Conservation (phyloP, 139 green algal genomes). For the Tetradesmus obliquus region DNA sequence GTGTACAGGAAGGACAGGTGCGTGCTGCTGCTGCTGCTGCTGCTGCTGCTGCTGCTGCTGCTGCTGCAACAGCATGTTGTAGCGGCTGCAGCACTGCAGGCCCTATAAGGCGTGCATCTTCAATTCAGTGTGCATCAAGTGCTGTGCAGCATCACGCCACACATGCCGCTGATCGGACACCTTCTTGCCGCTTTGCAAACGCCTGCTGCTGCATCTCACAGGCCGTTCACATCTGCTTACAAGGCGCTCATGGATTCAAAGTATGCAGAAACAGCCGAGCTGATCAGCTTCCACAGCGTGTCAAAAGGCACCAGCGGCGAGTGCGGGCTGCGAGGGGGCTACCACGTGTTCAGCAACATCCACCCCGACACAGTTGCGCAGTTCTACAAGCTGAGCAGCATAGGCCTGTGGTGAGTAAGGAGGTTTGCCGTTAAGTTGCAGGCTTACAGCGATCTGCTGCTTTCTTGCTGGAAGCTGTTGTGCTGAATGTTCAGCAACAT, state of each 20-base stretch:
- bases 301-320: conserved; percentile 87
- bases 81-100: too few species aligned
- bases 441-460: not conserved
- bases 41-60: not conserved
- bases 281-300: conserved; percentile 86
- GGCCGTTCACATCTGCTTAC: conserved; percentile 83
- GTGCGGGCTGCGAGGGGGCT: conserved; percentile 86
- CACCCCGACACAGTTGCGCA: conserved; percentile 78
- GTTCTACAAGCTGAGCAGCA: conserved; percentile 79
- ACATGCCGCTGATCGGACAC: too few species aligned
- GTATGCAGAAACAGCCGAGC: conserved; percentile 71
- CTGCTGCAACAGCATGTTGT: too few species aligned
- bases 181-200: too few species aligned
- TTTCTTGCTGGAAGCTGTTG: too few species aligned
- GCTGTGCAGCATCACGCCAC: too few species aligned
- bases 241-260: conserved; percentile 87
- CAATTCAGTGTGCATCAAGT: too few species aligned
- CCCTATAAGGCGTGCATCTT: too few species aligned
- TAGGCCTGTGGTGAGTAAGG: conserved; percentile 21
- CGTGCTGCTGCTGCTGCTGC: not conserved
- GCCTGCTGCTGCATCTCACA: not conserved
- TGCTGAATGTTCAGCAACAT: conserved; percentile 80
- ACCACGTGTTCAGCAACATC: conserved; percentile 90
- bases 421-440: too few species aligned
- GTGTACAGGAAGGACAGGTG: conserved; percentile 73